Percentiles rank a stretch among this genome's conserved stretches.
phyloP scores from a whole-genome alignment of 2,329 filamentous ascomycete genomes.

The Beauveria bassiana region DNA sequence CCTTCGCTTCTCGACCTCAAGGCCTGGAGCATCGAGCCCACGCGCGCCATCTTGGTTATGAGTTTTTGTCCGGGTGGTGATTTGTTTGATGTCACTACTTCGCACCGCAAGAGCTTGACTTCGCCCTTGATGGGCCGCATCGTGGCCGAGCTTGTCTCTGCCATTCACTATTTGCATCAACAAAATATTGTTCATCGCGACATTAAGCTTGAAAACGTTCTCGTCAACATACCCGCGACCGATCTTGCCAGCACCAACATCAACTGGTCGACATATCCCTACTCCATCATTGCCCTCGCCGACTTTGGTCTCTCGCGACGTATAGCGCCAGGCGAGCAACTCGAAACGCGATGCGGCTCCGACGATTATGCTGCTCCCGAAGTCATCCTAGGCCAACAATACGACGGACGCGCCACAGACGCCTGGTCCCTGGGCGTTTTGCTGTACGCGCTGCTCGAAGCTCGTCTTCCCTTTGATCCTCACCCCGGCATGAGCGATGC shows the following conservation, averaged over 20 bases:
- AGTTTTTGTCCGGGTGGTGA: slow-evolving; percentile 93
- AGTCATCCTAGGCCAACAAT: slow-evolving; percentile 89
- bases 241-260: slow-evolving; percentile 56
- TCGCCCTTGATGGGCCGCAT: slow-evolving; percentile 70
- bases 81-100: slow-evolving; percentile 83
- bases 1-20: slow-evolving; percentile 87
- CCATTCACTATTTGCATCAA: slow-evolving; percentile 77
- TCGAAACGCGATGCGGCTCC: slow-evolving; percentile 90
- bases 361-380: slow-evolving; percentile 97
- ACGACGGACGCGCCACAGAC: slow-evolving; percentile 86
- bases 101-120: slow-evolving; percentile 59
- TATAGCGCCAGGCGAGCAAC: slow-evolving; percentile 75
- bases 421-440: slow-evolving; percentile 93
- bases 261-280: slow-evolving; percentile 68
- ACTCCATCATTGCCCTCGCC: slow-evolving; percentile 80
- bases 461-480: slow-evolving; percentile 87
- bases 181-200: slow-evolving; percentile 89
- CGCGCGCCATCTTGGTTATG: slow-evolving; percentile 75
- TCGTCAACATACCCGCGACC: slow-evolving; percentile 71
- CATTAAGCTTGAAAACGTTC: slow-evolving; percentile 93
- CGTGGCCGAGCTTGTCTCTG: slow-evolving; percentile 81
- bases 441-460: slow-evolving; percentile 87
- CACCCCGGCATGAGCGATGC: slow-evolving; percentile 72
- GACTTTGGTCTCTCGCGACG: slow-evolving; percentile 85
- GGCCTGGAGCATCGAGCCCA: slow-evolving; percentile 80